These are phyloP conservation scores for Crithidia acanthocephali DNA, from an alignment of 208 protist genomes.

Conservation along the genomic window DNA sequence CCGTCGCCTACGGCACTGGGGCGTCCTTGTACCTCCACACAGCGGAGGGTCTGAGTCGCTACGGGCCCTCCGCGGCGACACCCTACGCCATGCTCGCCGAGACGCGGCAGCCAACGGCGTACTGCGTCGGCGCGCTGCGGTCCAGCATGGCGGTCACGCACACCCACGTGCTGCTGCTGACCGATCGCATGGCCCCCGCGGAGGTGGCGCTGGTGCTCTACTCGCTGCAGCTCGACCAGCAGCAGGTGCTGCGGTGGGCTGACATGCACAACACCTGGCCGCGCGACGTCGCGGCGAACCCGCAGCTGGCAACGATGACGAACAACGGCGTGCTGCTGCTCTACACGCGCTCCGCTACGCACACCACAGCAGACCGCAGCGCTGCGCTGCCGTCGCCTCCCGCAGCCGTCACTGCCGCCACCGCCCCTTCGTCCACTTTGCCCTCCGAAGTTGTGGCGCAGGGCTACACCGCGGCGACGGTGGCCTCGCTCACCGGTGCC, in stretches of 20 bases:
- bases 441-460: slow-evolving; percentile 44
- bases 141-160: slow-evolving; percentile 75
- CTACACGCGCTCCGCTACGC: slow-evolving; percentile 24
- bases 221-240: slow-evolving; percentile 53
- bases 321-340: slow-evolving; percentile 61
- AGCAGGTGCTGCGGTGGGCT: slow-evolving; percentile 47
- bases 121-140: slow-evolving; percentile 45
- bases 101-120: slow-evolving; percentile 56
- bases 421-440: not conserved
- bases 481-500: slow-evolving; percentile 31
- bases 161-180: slow-evolving; percentile 66
- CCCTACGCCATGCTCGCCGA: slow-evolving; percentile 48
- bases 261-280: slow-evolving; percentile 55
- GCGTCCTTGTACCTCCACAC: slow-evolving; percentile 70
- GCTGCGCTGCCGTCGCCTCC: not conserved
- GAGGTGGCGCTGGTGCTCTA: slow-evolving; percentile 72
- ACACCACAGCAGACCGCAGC: not conserved
- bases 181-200: slow-evolving; percentile 67
- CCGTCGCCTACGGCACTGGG: slow-evolving; percentile 59
- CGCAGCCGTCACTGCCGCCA: not conserved
- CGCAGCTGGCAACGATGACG: slow-evolving; percentile 52
- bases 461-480: slow-evolving; percentile 29
- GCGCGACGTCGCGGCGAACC: slow-evolving; percentile 18
- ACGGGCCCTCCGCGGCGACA: slow-evolving; percentile 39
- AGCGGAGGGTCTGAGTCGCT: slow-evolving; percentile 58